phyloP scores from a whole-genome alignment of 1,284 basidiomycete species.

The Vanrija humicola region DNA sequence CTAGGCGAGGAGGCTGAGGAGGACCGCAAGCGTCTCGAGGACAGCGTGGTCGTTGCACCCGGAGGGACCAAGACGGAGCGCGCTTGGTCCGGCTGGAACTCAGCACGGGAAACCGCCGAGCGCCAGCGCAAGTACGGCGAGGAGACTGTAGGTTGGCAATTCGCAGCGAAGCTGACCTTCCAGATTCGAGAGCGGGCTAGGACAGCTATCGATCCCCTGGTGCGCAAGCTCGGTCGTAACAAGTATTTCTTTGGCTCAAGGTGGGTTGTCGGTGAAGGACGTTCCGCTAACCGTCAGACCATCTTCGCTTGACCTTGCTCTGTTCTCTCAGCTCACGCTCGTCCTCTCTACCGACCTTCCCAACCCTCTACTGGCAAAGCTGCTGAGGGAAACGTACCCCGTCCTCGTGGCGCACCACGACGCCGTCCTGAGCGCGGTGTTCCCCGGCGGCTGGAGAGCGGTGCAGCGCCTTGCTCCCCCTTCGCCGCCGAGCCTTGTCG shows the following conservation, averaged over 20 bases:
- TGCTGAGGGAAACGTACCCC: slow-evolving; percentile 36
- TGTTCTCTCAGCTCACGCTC: slow-evolving; percentile 47
- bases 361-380: slow-evolving; percentile 38
- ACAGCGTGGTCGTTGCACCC: slow-evolving; percentile 32
- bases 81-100: slow-evolving; percentile 35
- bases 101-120: slow-evolving; percentile 30
- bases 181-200: slow-evolving; percentile 15
- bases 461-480: slow-evolving; percentile 6
- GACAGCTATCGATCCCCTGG: slow-evolving; percentile 31
- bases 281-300: slow-evolving; percentile 23
- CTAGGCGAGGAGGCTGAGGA: slow-evolving; percentile 30
- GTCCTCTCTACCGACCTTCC: slow-evolving; percentile 43
- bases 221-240: slow-evolving; percentile 22
- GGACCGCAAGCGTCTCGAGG: slow-evolving; percentile 28
- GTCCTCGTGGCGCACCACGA: slow-evolving; percentile 36
- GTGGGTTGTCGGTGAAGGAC: slow-evolving; percentile 11
- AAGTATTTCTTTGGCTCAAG: slow-evolving; percentile 30
- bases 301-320: slow-evolving; percentile 39
- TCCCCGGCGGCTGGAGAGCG: slow-evolving; percentile 17
- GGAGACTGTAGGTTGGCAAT: slow-evolving; percentile 24
- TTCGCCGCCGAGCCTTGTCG: not conserved
- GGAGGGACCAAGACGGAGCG: slow-evolving; percentile 36
- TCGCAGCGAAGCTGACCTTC: not conserved
- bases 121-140: slow-evolving; percentile 36
- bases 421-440: slow-evolving; percentile 21